Evolutionary conservation across 257 asterid genomes (phyloP).

Genomic region (Coffea canephora): DNA sequence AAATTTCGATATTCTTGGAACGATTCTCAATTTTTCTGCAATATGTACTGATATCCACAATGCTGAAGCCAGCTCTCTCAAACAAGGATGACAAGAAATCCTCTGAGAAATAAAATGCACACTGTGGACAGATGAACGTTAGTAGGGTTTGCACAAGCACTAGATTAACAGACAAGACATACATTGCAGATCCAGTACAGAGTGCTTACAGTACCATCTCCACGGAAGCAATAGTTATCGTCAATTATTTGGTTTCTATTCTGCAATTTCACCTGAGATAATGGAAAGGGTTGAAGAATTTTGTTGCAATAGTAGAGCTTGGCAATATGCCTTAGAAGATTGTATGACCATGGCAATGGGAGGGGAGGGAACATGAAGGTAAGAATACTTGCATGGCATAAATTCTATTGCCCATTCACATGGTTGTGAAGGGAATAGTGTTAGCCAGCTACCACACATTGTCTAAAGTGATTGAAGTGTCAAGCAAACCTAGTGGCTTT

Average conservation of each 20-base stretch:
- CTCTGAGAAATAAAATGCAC: slow-evolving; percentile 71
- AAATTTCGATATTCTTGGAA: slow-evolving; percentile 49
- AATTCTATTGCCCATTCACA: neutral
- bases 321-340: neutral
- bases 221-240: slow-evolving; percentile 59
- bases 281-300: slow-evolving; percentile 16
- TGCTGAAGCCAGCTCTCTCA: slow-evolving; percentile 48
- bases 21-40: slow-evolving; percentile 60
- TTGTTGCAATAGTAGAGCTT: neutral
- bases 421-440: neutral
- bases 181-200: slow-evolving; percentile 2
- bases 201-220: slow-evolving; percentile 82
- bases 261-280: slow-evolving; percentile 69
- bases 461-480: neutral
- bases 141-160: slow-evolving; percentile 10
- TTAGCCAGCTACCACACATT: neutral
- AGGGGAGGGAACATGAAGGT: neutral
- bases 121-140: slow-evolving; percentile 40
- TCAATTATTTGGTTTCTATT: slow-evolving; percentile 65
- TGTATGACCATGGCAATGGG: neutral
- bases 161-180: neutral
- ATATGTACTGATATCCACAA: slow-evolving; percentile 47
- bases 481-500: neutral
- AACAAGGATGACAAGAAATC: slow-evolving; percentile 57
- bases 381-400: neutral